Conservation (phyloP, 257 asterid genomes). For the Datura wrightii region DNA sequence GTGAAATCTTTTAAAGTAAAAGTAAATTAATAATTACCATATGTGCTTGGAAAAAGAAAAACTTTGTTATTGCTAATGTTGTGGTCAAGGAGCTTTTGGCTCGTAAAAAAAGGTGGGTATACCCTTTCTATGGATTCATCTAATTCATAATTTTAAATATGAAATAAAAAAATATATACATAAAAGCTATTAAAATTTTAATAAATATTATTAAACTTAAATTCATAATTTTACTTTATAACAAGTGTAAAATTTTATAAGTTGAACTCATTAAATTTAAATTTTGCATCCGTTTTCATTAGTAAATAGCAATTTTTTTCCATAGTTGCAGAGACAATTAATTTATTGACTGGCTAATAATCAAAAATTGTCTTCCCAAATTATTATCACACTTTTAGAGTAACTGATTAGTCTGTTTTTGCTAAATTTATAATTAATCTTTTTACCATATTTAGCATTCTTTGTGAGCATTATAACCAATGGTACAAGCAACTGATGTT, state of each 20-base stretch:
- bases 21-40: not conserved
- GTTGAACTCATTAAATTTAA: too few relatives aligned
- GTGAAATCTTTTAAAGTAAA: not conserved
- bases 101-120: too few relatives aligned
- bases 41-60: not conserved
- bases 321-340: not conserved
- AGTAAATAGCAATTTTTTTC: not conserved
- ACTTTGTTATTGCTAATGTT: not conserved
- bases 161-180: too few relatives aligned
- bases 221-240: too few relatives aligned
- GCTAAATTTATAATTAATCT: not conserved
- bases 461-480: not conserved
- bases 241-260: too few relatives aligned
- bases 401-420: not conserved
- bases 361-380: not conserved
- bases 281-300: too few relatives aligned
- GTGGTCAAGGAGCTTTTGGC: constrained; percentile 14
- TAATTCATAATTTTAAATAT: too few relatives aligned
- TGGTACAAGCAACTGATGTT: not conserved
- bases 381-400: not conserved
- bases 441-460: not conserved
- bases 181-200: too few relatives aligned
- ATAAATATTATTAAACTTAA: too few relatives aligned
- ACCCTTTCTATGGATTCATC: too few relatives aligned
- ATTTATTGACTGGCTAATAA: not conserved